Evolutionary conservation across 192 early-diverging fungal genomes (phyloP), one percentile per base, ranked within the genome.

Genomic region (Entomortierella chlamydospora): DNA sequence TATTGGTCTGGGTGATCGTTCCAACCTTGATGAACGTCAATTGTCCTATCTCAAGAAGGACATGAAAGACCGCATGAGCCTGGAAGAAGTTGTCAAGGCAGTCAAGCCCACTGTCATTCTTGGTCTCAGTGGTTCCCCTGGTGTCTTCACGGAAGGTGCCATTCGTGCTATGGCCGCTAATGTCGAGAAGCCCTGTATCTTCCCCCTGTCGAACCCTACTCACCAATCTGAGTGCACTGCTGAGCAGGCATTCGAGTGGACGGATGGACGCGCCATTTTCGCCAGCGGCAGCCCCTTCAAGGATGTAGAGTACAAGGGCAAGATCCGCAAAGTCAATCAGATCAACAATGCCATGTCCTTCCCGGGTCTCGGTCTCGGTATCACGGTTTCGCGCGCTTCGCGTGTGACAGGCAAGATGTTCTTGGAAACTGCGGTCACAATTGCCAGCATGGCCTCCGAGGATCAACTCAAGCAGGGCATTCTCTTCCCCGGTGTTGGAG

Each of bases 291-390:
- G 73, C 56, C 85, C 85, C n/a, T 88, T 88, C 61, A 65, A 81
- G 55, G 82, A 84, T 64, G 87, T 88, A 5, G 52, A 69, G 29
- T 73, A 83, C 54, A 85, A 87, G 52, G 84, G 85, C 39, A 66
- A 83, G 56, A 55, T 80, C 22, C 50, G 80, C 50, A 81, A 71
- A 58, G 81, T 84, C 22, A 86, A 85, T 39, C 87, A 87, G 69
- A 79, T 83, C 57, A 88, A 88, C 72, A 88, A 88, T 62, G 80
- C 83, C 47, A 87, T 85, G 53, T 83, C 82, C 1, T 87, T 84
- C 82, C 86, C 86, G 22, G 87, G 87, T 59, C 81, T 88, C 53
- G 87, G 87, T 55, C 68, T 88, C 28, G 87, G 83, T 52, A 77
- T 88, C 51, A 85, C 85, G 8, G 82, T 83, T 26, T 84, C 87